Conservation (phyloP, 345 rosid genomes). For the Salix caprea region DNA sequence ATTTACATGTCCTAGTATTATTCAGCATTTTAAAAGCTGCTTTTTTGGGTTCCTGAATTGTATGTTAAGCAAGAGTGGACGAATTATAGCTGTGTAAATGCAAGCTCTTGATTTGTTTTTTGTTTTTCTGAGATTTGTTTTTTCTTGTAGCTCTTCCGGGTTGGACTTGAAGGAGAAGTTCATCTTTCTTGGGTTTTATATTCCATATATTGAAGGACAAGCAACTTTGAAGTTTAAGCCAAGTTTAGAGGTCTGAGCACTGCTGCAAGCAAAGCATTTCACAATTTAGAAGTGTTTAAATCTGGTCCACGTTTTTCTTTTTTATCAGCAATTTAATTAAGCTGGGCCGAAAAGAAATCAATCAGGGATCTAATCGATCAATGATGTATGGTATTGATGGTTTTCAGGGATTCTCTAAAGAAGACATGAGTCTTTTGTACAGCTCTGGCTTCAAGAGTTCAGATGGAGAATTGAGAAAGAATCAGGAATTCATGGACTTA, state of each 20-base stretch:
- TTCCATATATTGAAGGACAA: not conserved
- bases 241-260: not conserved
- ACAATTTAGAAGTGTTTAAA: not conserved
- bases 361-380: not conserved
- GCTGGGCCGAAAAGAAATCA: not conserved
- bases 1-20: not conserved
- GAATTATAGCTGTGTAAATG: not conserved
- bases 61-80: not conserved
- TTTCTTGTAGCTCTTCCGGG: conserved; percentile 1
- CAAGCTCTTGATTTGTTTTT: not conserved
- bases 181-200: conserved; percentile 1
- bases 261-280: not conserved
- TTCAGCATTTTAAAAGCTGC: not conserved
- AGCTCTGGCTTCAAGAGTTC: conserved; percentile 26
- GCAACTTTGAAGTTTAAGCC: conserved; percentile 5
- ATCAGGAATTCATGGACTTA: conserved; percentile 36
- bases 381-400: not conserved
- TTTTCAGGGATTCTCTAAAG: conserved; percentile 8
- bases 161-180: conserved; percentile 1
- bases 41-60: not conserved
- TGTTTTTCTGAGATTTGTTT: not conserved
- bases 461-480: conserved; percentile 39
- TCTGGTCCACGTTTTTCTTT: not conserved
- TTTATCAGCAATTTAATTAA: not conserved
- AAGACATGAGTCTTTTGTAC: conserved; percentile 42